These are phyloP conservation scores for Penicillium samsonianum DNA, from an alignment of 495 filamentous ascomycete genomes.

Conservation along the genomic window DNA sequence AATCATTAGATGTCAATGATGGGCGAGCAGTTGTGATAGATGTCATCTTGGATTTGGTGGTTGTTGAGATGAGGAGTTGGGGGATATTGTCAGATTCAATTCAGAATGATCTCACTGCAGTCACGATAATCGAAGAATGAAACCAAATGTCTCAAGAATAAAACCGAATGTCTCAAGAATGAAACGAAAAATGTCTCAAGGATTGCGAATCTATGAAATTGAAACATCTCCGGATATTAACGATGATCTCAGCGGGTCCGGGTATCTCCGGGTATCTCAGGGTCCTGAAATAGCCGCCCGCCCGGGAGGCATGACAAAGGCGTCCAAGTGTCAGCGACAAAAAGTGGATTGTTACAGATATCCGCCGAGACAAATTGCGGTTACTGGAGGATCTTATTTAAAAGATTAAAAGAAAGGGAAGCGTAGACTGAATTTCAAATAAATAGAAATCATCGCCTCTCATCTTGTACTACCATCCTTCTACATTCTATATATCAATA, in stretches of 20 bases:
- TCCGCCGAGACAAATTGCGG: slow-evolving; percentile 13
- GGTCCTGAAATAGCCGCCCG: slow-evolving; percentile 11
- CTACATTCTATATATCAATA: not conserved
- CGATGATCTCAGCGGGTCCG: slow-evolving; percentile 17
- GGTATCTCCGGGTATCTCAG: slow-evolving; percentile 27
- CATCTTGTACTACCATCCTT: slow-evolving; percentile 2
- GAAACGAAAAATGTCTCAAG: not conserved
- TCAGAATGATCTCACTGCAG: not conserved
- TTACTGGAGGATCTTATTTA: slow-evolving; percentile 13
- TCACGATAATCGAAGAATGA: not conserved
- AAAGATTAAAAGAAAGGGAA: not conserved
- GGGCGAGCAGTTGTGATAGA: slow-evolving; percentile 47
- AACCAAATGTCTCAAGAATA: not conserved
- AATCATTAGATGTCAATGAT: slow-evolving; percentile 66
- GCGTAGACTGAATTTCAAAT: not conserved
- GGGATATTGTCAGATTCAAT: not conserved
- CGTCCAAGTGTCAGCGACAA: not conserved
- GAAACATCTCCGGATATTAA: slow-evolving; percentile 2
- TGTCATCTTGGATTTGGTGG: slow-evolving; percentile 22
- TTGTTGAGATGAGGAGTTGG: not conserved
- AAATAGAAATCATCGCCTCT: slow-evolving; percentile 5
- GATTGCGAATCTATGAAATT: not conserved
- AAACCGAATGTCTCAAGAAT: not conserved
- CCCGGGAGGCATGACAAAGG: not conserved
- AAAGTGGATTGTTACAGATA: slow-evolving; percentile 10